Conservation (phyloP, 208 protist genomes). For the Trypanosoma brucei region DNA sequence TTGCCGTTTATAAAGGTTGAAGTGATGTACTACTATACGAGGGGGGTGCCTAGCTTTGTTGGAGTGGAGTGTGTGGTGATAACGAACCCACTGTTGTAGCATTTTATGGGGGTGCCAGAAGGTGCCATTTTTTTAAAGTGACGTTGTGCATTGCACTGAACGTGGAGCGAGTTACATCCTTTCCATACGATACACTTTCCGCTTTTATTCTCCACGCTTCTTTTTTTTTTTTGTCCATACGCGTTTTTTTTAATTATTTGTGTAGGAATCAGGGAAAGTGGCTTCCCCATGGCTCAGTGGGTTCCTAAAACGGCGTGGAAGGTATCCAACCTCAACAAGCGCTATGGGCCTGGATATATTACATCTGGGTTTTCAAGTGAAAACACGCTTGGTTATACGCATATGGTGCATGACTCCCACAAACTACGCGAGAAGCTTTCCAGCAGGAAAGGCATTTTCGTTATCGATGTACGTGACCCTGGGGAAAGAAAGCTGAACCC, state of each 20-base stretch:
- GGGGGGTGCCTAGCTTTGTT: too few species aligned
- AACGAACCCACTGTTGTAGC: too few species aligned
- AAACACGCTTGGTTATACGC: slow-evolving; percentile 1
- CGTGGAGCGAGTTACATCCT: too few species aligned
- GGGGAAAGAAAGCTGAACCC: slow-evolving; percentile 29
- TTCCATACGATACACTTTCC: too few species aligned
- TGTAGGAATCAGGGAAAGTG: neutral
- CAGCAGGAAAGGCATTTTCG: slow-evolving; percentile 20
- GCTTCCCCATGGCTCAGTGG: slow-evolving; percentile 71
- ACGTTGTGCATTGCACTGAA: too few species aligned
- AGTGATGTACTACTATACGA: too few species aligned
- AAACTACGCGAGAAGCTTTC: slow-evolving; percentile 10
- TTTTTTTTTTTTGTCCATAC: neutral
- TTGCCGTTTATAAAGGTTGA: too few species aligned
- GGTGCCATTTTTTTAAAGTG: too few species aligned
- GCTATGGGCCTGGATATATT: slow-evolving; percentile 68
- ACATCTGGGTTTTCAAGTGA: slow-evolving; percentile 24
- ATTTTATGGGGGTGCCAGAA: too few species aligned
- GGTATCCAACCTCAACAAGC: slow-evolving; percentile 82
- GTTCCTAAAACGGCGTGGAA: slow-evolving; percentile 87
- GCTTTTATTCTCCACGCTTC: neutral
- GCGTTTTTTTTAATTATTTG: neutral
- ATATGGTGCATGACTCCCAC: neutral
- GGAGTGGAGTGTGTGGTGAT: too few species aligned
- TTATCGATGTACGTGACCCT: slow-evolving; percentile 66